phyloP scores from a whole-genome alignment of 1,284 basidiomycete species.

The Puccinia horiana region DNA sequence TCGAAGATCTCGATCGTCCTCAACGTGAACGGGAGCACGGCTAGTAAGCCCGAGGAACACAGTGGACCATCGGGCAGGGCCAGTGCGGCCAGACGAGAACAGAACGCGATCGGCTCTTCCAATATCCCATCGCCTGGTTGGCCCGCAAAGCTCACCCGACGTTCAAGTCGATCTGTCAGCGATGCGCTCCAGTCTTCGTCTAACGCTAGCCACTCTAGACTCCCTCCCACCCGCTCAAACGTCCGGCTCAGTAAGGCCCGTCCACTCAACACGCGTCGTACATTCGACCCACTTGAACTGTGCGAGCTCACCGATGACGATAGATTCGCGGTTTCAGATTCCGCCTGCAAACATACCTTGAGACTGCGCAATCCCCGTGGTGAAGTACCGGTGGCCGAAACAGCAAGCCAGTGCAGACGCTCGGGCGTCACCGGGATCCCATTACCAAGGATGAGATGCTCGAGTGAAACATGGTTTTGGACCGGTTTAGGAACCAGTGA shows the following conservation, averaged over 20 bases:
- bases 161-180: background rate
- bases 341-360: slow-evolving; percentile 19
- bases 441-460: slow-evolving; percentile 14
- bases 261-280: background rate
- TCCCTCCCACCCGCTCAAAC: slow-evolving; percentile 23
- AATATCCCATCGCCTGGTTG: slow-evolving; percentile 20
- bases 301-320: slow-evolving; percentile 23
- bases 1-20: slow-evolving; percentile 19
- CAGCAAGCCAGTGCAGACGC: slow-evolving; percentile 19
- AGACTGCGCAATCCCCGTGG: background rate
- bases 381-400: background rate
- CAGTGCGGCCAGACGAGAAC: background rate
- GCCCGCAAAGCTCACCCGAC: slow-evolving; percentile 13
- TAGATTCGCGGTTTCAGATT: background rate
- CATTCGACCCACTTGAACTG: slow-evolving; percentile 3
- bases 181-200: slow-evolving; percentile 29
- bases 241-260: slow-evolving; percentile 16
- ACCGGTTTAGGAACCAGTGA: slow-evolving; percentile 4
- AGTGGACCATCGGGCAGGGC: slow-evolving; percentile 6
- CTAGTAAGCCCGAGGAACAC: background rate
- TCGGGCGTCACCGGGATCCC: slow-evolving; percentile 27
- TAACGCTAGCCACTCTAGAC: background rate
- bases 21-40: slow-evolving; percentile 9
- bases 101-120: slow-evolving; percentile 26
- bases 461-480: slow-evolving; percentile 7